Conservation (phyloP, 495 filamentous ascomycete species). For the Annulohypoxylon stygium region DNA sequence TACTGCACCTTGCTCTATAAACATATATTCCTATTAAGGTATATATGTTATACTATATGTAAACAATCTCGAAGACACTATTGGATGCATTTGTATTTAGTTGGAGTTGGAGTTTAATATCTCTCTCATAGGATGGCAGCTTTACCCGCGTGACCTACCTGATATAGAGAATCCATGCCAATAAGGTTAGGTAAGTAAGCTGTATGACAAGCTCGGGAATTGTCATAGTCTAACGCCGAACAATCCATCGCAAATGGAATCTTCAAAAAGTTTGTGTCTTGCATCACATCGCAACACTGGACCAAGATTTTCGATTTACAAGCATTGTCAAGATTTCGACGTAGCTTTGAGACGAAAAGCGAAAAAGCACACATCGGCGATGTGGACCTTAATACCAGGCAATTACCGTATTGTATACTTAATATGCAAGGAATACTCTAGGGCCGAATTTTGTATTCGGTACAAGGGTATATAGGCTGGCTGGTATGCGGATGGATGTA, state of each 20-base stretch:
- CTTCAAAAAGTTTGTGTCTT: constrained; percentile 18
- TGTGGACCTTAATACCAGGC: constrained; percentile 3
- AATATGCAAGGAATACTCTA: constrained; percentile 15
- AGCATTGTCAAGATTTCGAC: background rate
- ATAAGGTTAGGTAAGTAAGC: background rate
- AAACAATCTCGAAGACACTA: too few relatives aligned
- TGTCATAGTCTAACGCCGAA: background rate
- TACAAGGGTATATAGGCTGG: constrained; percentile 7
- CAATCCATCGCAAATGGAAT: background rate
- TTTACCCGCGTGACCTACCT: background rate
- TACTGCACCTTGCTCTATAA: too few relatives aligned
- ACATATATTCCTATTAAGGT: too few relatives aligned
- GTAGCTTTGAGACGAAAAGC: background rate
- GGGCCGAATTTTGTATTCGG: constrained; percentile 18
- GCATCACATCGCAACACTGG: constrained; percentile 5
- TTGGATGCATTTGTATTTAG: too few relatives aligned
- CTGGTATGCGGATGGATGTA: background rate
- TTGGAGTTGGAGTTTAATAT: too few relatives aligned
- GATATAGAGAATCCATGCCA: background rate
- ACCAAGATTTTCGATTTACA: constrained; percentile 7
- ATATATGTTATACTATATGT: too few relatives aligned
- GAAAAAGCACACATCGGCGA: background rate
- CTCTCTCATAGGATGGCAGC: too few relatives aligned
- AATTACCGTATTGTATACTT: constrained; percentile 17
- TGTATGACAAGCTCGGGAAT: background rate